Conservation (phyloP, 1,139 yeast species). For the Pneumocystis jirovecii region DNA sequence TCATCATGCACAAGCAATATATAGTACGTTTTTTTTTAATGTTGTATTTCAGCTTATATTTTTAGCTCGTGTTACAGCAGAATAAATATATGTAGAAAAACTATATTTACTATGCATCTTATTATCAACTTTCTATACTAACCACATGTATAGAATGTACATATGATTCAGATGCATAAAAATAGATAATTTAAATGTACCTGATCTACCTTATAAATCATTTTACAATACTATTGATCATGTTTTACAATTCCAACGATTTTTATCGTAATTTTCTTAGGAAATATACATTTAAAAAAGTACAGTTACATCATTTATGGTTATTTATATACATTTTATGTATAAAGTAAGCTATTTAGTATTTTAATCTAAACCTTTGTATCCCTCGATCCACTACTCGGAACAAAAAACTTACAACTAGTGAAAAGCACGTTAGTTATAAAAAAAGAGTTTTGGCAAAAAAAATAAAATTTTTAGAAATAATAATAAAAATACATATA, state of each 20-base stretch:
- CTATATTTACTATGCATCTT: neutral
- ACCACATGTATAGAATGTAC: neutral
- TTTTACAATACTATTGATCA: neutral
- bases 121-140: neutral
- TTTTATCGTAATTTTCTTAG: no score
- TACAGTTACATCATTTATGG: no score
- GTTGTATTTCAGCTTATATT: neutral
- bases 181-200: no score
- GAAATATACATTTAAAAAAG: no score
- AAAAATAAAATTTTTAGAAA: neutral
- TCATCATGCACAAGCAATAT: constrained; percentile 95
- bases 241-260: no score
- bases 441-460: neutral
- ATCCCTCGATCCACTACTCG: no score
- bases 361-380: no score
- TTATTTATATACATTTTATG: no score
- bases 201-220: no score
- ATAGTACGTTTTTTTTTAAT: constrained; percentile 26
- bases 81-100: neutral
- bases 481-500: neutral
- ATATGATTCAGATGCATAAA: neutral
- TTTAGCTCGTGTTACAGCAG: neutral
- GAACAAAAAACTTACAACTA: no score
- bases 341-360: no score
- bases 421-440: no score